These are phyloP conservation scores for Calonectria honghensis DNA, from an alignment of 2,329 filamentous ascomycete genomes.

Conservation along the genomic window DNA sequence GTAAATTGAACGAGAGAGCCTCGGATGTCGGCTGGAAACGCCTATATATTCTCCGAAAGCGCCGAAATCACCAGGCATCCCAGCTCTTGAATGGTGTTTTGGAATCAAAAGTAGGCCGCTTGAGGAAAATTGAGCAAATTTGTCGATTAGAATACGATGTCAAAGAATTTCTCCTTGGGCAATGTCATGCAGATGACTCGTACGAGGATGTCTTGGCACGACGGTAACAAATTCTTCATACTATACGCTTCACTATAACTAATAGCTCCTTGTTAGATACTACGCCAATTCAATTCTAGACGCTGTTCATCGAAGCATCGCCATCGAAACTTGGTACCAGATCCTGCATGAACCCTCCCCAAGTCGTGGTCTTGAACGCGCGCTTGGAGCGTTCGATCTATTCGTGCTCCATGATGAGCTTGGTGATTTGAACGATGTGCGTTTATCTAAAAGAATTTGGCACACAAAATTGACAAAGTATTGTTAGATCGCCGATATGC, in stretches of 20 bases:
- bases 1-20: slow-evolving; percentile 72
- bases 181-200: slow-evolving; percentile 76
- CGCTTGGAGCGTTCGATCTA: slow-evolving; percentile 89
- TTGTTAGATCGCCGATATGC: slow-evolving; percentile 74
- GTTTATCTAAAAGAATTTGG: slow-evolving; percentile 48
- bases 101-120: slow-evolving; percentile 80
- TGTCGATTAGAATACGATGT: slow-evolving; percentile 87
- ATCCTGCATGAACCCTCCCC: slow-evolving; percentile 61
- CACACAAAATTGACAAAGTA: slow-evolving; percentile 33
- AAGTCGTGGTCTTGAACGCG: slow-evolving; percentile 77
- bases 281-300: slow-evolving; percentile 85
- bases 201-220: slow-evolving; percentile 85
- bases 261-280: slow-evolving; percentile 70
- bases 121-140: slow-evolving; percentile 82
- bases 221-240: slow-evolving; percentile 64
- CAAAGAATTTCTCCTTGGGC: slow-evolving; percentile 86
- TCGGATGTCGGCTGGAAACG: slow-evolving; percentile 83
- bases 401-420: slow-evolving; percentile 85
- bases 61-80: slow-evolving; percentile 71
- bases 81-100: slow-evolving; percentile 81
- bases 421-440: slow-evolving; percentile 84
- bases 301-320: slow-evolving; percentile 86
- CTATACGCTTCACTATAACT: not conserved
- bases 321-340: slow-evolving; percentile 84
- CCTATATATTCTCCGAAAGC: slow-evolving; percentile 76